phyloP scores from a whole-genome alignment of 2,329 filamentous ascomycete genomes.

The Fusarium sp. region DNA sequence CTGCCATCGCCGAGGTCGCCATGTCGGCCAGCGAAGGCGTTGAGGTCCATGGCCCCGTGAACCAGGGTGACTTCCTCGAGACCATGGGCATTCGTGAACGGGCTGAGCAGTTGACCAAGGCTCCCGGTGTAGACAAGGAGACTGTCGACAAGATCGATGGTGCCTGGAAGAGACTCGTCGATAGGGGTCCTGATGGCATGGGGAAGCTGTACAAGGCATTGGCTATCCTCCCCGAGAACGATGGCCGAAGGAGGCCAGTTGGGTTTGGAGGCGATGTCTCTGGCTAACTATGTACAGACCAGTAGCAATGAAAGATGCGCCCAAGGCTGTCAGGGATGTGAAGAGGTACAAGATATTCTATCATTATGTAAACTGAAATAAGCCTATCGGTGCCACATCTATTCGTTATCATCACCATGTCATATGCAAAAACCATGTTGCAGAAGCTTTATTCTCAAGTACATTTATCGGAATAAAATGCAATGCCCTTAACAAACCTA shows the following conservation, averaged over 20 bases:
- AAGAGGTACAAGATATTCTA: conserved; percentile 12
- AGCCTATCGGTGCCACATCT: conserved; percentile 12
- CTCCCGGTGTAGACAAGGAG: conserved; percentile 54
- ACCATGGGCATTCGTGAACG: conserved; percentile 86
- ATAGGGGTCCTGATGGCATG: conserved; percentile 86
- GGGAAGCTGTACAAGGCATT: conserved; percentile 94
- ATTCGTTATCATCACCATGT: conserved; percentile 17
- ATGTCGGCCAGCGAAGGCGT: conserved; percentile 79
- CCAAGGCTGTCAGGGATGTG: neutral
- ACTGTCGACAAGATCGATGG: conserved; percentile 72
- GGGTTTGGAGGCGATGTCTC: conserved; percentile 84
- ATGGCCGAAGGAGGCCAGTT: conserved; percentile 78
- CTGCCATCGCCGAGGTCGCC: conserved; percentile 84
- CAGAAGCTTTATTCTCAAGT: conserved; percentile 22
- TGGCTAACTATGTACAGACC: conserved; percentile 9
- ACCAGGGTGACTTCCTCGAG: conserved; percentile 83
- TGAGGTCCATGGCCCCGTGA: conserved; percentile 91
- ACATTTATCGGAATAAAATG: conserved; percentile 35
- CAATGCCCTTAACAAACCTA: conserved; percentile 27
- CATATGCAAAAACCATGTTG: conserved; percentile 7
- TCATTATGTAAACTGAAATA: conserved; percentile 25
- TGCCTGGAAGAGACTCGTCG: conserved; percentile 85
- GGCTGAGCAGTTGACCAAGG: conserved; percentile 72
- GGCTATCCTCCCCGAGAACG: conserved; percentile 86
- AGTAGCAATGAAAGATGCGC: neutral